Conservation (phyloP, 2,329 filamentous ascomycete species). For the Cadophora luteo-olivacea region DNA sequence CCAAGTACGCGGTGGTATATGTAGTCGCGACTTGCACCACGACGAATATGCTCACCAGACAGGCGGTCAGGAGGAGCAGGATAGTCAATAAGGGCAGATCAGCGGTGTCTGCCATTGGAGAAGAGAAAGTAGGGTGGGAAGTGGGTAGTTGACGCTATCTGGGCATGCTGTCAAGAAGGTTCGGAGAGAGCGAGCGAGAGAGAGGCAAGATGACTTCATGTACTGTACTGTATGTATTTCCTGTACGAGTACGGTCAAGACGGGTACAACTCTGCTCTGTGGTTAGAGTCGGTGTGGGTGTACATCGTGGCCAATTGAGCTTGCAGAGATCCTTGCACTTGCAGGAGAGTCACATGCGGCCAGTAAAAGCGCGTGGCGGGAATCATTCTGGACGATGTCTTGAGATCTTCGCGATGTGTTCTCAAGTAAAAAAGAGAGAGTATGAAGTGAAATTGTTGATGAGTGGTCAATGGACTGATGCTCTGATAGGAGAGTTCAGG, state of each 20-base stretch:
- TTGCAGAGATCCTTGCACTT: constrained; percentile 27
- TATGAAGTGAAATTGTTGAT: background rate
- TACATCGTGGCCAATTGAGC: constrained; percentile 17
- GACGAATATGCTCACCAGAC: constrained; percentile 61
- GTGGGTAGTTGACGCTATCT: constrained; percentile 24
- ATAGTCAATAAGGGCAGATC: constrained; percentile 47
- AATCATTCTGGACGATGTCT: background rate
- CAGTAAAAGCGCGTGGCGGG: constrained; percentile 16
- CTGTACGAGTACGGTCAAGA: background rate
- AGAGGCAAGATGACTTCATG: constrained; percentile 26
- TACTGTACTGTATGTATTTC: constrained; percentile 2
- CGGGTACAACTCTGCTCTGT: background rate
- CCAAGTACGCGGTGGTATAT: constrained; percentile 62
- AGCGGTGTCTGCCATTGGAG: constrained; percentile 41
- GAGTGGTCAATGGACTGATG: background rate
- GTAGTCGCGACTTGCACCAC: constrained; percentile 57
- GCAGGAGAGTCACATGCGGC: constrained; percentile 29
- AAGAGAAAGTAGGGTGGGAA: constrained; percentile 18
- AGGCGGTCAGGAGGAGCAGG: constrained; percentile 63
- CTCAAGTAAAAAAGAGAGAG: background rate
- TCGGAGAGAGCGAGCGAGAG: constrained; percentile 9
- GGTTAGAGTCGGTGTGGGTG: constrained; percentile 14
- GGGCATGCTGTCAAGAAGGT: constrained; percentile 27
- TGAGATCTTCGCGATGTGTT: background rate
- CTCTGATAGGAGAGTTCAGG: constrained; percentile 1